Evolutionary conservation across 2,329 filamentous ascomycete species (phyloP), one percentile per base, ranked within the genome.

Genomic region (Penicillium sp.): DNA sequence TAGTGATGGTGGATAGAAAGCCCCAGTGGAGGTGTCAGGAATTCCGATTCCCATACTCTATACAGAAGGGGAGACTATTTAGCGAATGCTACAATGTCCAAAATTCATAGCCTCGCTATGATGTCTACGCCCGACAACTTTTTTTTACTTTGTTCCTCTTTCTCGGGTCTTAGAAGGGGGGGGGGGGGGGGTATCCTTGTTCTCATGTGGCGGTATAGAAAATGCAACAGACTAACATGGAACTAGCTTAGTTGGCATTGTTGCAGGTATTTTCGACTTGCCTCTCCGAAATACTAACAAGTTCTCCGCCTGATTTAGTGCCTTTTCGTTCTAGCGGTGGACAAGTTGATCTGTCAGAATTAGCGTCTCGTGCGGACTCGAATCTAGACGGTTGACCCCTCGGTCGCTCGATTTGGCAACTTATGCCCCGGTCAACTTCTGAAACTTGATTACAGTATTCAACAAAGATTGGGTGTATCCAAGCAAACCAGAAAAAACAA

Each of bases 291-390:
- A 31, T 12, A 25, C 23, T 18, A 52, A 23, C n/a, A 46, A 29
- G 20, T 51, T 31, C 33, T 46, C 44, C 33, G 20, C 49, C 33
- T 56, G 31, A 8, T 33, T 51, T 51, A 49, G 46, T 37, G 20
- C 22, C 50, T 47, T 57, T 47, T 23, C 44, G 42, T 22, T 53
- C 35, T 59, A 52, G 59, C 54, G 61, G 43, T 63, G 49, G 55
- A 20, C 44, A 51, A 62, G 53, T 51, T 61, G 63, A 64, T 54
- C 53, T 54, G 42, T 65, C 61, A 61, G 55, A 64, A 58, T 22
- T 57, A 54, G 47, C 35, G 50, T 55, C 23, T 37, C 40, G 37
- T 50, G 41, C 33, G 33, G 25, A 23, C 22, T 35, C 14, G n/a
- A 52, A 35, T 45, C 33, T 49, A 15, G 40, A 46, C 37, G 23